Conservation (phyloP, 176 grass and related monocot species). For the Rhynchospora pubera region DNA sequence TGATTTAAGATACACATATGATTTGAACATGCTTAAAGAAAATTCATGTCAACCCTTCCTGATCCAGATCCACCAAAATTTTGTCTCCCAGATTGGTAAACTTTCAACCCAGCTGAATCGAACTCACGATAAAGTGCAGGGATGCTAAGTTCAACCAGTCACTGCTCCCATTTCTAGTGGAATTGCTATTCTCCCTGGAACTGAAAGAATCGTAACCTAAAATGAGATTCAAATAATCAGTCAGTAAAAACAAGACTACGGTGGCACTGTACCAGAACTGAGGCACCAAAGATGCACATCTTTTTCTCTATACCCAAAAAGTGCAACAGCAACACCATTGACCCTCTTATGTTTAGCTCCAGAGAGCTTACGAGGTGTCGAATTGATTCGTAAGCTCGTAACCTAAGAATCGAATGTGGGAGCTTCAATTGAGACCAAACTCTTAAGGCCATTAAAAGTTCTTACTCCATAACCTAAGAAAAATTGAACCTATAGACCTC, state of each 20-base stretch:
- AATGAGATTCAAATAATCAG: not conserved
- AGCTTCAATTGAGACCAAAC: no score
- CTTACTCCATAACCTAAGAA: no score
- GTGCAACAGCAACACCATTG: not conserved
- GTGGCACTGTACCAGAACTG: not conserved
- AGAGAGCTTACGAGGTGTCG: not conserved
- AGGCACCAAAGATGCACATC: not conserved
- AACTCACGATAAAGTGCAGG: not conserved
- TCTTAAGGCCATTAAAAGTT: no score
- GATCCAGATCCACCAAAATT: not conserved
- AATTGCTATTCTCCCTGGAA: not conserved
- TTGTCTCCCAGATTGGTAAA: no score
- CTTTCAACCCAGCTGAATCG: not conserved
- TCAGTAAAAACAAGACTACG: not conserved
- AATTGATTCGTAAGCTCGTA: no score
- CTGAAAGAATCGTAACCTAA: not conserved
- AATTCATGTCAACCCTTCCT: not conserved
- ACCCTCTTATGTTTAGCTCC: not conserved
- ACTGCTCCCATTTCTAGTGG: not conserved
- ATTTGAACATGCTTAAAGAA: conserved; percentile 56
- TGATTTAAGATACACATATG: conserved; percentile 37
- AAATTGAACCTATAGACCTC: no score
- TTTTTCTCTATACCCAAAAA: not conserved
- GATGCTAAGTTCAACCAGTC: not conserved
- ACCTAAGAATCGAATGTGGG: no score